Evolutionary conservation across 768 basidiomycete genomes (phyloP), one percentile per base, ranked within the genome.

Genomic region (Termitomyces sp.): DNA sequence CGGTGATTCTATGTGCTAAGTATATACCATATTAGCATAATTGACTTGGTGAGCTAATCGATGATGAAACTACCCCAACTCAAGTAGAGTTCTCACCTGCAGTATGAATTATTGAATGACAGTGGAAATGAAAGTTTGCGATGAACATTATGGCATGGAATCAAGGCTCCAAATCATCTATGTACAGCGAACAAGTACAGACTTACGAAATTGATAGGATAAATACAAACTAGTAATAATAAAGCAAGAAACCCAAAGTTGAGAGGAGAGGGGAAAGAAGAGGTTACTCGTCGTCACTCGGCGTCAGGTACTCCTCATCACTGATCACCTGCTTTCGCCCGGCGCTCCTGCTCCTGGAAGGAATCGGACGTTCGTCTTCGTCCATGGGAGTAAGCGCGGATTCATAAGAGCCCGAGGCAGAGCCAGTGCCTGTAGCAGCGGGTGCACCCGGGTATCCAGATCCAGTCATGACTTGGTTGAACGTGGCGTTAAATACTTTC

Each of bases 341-440:
- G 20, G 78, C 74, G 67, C 85, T 87, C 56, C 82, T 74, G 37
- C 86, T 81, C 16, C 83, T 72, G 4, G 71, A 71, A 4, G 79
- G 80, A 10, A 82, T 79, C 9, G 77, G 78, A 44, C 85, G 82
- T 46, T 88, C 87, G 58, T 91, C 90, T 60, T 92, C 89, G 46
- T 91, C 89, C 87, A 91, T 88, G 2, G 88, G 88, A 6, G 88
- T 90, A 61, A 90, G 69, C 10, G 89, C 88, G 36, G 85, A 82
- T 32, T 89, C 87, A 59, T 85, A 83, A 18, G 77, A 78, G 10
- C 78, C 81, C 37, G 82, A 74, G 32, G 80, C 76, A 43, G 81
- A 76, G 1, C 76, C 72, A 54, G 75, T 62, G 42, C 66, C 65
- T 50, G 65, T 56, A 30, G 45, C 55, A 47, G 67, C 56, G 18